Base-by-base conservation (phyloP, 139 green algal genomes). In the Coelastrella sp. region DNA sequence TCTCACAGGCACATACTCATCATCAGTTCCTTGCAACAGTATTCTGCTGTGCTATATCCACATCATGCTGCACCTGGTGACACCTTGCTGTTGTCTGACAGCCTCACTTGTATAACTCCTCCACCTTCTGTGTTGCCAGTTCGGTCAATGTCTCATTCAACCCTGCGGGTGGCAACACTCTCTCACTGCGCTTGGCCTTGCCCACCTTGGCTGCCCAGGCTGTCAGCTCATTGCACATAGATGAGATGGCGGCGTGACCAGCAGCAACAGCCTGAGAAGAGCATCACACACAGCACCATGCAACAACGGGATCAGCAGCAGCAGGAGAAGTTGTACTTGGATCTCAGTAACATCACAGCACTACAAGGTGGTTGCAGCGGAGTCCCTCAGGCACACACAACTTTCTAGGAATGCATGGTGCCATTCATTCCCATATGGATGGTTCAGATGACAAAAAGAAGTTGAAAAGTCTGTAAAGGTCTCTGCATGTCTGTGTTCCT, bases 191-290 rank as follows among this genome's bases (percentile, higher is more conserved):
- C 89, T 98, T 98, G 69, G 85, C 71, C 85, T 94, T 94, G n/a
- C 93, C 95, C 25, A 98, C 90, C 43, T 79, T 41, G 1, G 35
- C 63, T 0, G 91, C 94, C 94, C 95, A 98, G 7, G 17, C 88
- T 34, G 94, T 88, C 19, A 99, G 91, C 34, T 92, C 85, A 1
- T 32, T 27, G 77, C 94, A 98, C 69, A 96, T 93, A 7, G 69
- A 34, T 0, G 86, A 43, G 50, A 99, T 92, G 2, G 94, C 94
- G 19, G 80, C 69, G 19, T 90, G 75, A 17, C 93, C 94, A 8
- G 88, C 45, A 13, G 51, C 76, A 48, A 97, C 78, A 4, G 94
- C 91, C 89, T 93, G 86, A 60, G 38, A 19, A 50, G 11, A 11
- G 15, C 27, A 17, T 23, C 67, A 60, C 45, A 57, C 45, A 57